A percentile compares a stretch with the other conserved stretches of the same genome.
Conservation (phyloP, 805 yeast genomes). For the Candida yuanshanica region DNA sequence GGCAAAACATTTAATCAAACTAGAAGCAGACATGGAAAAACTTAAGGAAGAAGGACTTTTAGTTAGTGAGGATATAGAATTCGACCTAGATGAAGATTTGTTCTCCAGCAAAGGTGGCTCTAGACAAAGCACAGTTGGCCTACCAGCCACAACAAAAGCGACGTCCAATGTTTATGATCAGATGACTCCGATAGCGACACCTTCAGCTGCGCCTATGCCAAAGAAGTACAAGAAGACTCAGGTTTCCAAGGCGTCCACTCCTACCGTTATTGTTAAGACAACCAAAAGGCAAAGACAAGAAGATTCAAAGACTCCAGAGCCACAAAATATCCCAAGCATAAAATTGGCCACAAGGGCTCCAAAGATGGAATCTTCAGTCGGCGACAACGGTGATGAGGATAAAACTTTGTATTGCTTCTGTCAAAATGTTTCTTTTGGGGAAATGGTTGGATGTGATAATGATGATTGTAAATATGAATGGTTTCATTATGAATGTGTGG, state of each 20-base stretch:
- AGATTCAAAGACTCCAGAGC: slow-evolving; percentile 16
- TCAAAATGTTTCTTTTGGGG: slow-evolving; percentile 90
- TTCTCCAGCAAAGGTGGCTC: slow-evolving; percentile 27
- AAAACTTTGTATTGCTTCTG: slow-evolving; percentile 82
- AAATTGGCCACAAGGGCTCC: slow-evolving; percentile 5
- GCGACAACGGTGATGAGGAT: slow-evolving; percentile 42
- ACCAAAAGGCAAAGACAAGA: slow-evolving; percentile 21
- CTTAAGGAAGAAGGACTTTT: slow-evolving; percentile 78
- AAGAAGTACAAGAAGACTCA: slow-evolving; percentile 9
- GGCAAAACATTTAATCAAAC: slow-evolving; percentile 63
- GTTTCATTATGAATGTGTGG: slow-evolving; percentile 97
- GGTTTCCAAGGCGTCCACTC: slow-evolving; percentile 11
- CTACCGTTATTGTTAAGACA: slow-evolving; percentile 9
- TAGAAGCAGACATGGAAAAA: slow-evolving; percentile 71
- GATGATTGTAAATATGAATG: slow-evolving; percentile 85
- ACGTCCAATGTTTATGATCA: slow-evolving; percentile 4
- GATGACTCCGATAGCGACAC: slow-evolving; percentile 5
- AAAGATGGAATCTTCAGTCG: slow-evolving; percentile 5
- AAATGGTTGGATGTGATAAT: slow-evolving; percentile 95
- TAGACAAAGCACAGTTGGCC: slow-evolving; percentile 23
- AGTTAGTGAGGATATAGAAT: slow-evolving; percentile 39
- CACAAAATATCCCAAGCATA: neutral
- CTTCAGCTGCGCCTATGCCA: neutral
- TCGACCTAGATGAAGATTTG: slow-evolving; percentile 28
- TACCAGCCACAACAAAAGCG: neutral